Conservation (phyloP, 345 rosid genomes). For the Euphorbia pulcherrima region DNA sequence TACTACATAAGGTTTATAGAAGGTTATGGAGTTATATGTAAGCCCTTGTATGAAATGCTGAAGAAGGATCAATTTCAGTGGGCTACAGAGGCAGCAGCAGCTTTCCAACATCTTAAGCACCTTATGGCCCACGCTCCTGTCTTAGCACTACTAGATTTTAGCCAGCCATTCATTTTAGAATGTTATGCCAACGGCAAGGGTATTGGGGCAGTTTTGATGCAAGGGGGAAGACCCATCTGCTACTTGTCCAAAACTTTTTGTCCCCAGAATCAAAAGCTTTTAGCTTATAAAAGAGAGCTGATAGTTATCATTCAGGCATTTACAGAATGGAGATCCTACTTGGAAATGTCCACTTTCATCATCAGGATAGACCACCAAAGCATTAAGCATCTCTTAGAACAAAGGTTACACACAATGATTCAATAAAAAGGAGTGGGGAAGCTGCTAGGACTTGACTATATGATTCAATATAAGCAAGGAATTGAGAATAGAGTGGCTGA, state of each 20-base stretch:
- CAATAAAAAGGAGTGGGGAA: background rate
- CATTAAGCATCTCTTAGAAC: background rate
- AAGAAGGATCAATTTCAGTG: no score
- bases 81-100: no score
- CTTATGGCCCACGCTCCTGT: no score
- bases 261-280: no score
- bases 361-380: conserved; percentile 1
- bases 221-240: no score
- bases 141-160: background rate
- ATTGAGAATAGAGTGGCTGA: background rate
- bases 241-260: no score
- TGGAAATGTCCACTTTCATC: background rate
- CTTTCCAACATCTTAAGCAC: no score
- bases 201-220: background rate
- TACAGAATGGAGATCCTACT: background rate
- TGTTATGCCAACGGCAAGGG: background rate
- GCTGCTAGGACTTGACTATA: background rate
- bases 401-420: background rate
- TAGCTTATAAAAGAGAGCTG: no score
- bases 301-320: background rate
- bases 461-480: background rate
- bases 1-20: background rate
- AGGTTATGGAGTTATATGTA: background rate
- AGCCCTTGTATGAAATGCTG: background rate
- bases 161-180: background rate